Percentiles rank a stretch among this genome's conserved stretches.
Evolutionary conservation across 179 eudicot genomes (phyloP).

Genomic region (Silene coronaria): DNA sequence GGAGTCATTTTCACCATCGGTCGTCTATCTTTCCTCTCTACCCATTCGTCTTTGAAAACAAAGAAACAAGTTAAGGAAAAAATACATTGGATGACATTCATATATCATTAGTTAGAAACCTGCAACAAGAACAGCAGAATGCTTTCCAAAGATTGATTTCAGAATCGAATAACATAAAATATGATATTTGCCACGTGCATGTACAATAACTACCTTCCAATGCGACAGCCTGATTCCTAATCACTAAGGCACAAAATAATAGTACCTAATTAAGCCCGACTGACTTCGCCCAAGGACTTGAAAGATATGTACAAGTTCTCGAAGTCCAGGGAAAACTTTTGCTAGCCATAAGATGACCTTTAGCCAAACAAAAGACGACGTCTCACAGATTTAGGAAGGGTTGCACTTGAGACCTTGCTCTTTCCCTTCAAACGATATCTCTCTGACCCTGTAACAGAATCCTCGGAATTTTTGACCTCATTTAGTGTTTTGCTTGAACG

Average conservation of each 20-base stretch:
- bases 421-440: slow-evolving; percentile 33
- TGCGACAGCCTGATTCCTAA: neutral
- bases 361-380: slow-evolving; percentile 65
- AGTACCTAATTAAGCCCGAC: slow-evolving; percentile 10
- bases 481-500: slow-evolving; percentile 48
- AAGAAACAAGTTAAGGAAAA: neutral
- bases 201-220: slow-evolving; percentile 14
- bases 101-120: neutral
- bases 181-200: neutral
- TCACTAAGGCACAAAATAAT: slow-evolving; percentile 3
- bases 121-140: neutral
- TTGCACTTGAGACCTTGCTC: slow-evolving; percentile 35
- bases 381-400: slow-evolving; percentile 70
- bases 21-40: neutral
- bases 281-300: neutral
- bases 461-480: slow-evolving; percentile 31
- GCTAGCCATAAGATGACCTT: slow-evolving; percentile 5
- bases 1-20: neutral
- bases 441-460: slow-evolving; percentile 13
- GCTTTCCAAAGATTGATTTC: neutral
- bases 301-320: slow-evolving; percentile 13
- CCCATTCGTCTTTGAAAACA: neutral
- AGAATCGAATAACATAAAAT: neutral
- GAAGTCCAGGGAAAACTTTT: neutral
- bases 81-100: neutral